Evolutionary conservation across 495 filamentous ascomycete species (phyloP), one percentile per base, ranked within the genome.

Genomic region (Parathielavia appendiculata): DNA sequence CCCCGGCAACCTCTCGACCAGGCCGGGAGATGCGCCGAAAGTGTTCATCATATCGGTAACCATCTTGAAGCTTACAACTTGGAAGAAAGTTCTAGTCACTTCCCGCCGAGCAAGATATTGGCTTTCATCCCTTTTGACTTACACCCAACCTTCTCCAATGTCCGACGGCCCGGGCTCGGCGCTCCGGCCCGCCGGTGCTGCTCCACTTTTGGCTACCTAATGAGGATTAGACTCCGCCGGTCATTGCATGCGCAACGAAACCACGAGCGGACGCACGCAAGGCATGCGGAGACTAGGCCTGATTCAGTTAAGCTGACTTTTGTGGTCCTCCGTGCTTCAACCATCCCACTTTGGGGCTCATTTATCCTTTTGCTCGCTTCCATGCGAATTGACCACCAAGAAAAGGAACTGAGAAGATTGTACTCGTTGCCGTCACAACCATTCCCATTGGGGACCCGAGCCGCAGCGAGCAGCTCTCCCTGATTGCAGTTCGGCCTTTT

Each of bases 141-240:
- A 19, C 49, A 51, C 49, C 2, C 4, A 26, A 10, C 9, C 17
- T 4, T 13, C 12, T 38, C 50, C 11, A 22, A 41, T n/a, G 30
- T n/a, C n/a, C 36, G 50, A n/a, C n/a, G 34, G 20, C 32, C 13
- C 20, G 36, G 50, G 50, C 36, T 39, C 11, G 19, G 20, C 0
- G 22, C 5, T 41, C 50, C 50, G 50, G 12, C 9, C 5, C 36
- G 36, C 36, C 20, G 35, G 20, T 14, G 50, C 3, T n/a, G 36
- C 13, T 22, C 46, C 45, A 32, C 20, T 40, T 1, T 41, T 5
- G 30, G 30, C 11, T 30, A 14, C 55, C 56, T 6, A n/a, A 59
- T 20, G 22, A 44, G 59, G 53, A 59, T 56, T 62, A 65, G 56
- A 50, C 56, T 53, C 63, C 63, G 60, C n/a, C n/a, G n/a, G n/a